phyloP scores from a whole-genome alignment of 1,139 yeast genomes.

The Meyerozyma smithsonii region DNA sequence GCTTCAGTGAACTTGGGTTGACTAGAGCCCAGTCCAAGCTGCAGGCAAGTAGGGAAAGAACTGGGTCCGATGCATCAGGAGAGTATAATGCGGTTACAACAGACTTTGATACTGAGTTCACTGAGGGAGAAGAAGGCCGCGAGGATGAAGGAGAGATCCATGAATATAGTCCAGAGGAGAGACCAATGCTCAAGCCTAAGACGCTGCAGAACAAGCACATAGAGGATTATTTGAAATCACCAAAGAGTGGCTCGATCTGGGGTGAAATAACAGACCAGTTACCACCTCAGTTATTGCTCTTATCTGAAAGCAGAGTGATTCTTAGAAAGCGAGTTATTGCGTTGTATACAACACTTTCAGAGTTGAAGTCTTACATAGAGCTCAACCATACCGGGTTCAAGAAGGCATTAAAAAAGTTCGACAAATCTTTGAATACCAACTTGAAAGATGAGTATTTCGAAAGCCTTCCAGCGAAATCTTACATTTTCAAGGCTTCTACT shows the following conservation, averaged over 20 bases:
- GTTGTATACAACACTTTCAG: slow-evolving; percentile 56
- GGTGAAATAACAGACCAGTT: slow-evolving; percentile 18
- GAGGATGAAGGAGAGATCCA: slow-evolving; percentile 22
- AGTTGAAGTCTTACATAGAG: slow-evolving; percentile 62
- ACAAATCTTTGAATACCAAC: slow-evolving; percentile 49
- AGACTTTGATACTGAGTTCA: slow-evolving; percentile 31
- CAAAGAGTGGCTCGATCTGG: slow-evolving; percentile 36
- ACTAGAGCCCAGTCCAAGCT: slow-evolving; percentile 6
- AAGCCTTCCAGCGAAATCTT: slow-evolving; percentile 27
- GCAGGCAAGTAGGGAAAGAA: slow-evolving; percentile 11
- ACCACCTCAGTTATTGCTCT: slow-evolving; percentile 38
- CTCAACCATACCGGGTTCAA: slow-evolving; percentile 64
- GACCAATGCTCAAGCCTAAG: slow-evolving; percentile 3
- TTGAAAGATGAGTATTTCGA: slow-evolving; percentile 35
- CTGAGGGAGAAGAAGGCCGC: slow-evolving; percentile 27
- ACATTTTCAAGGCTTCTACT: slow-evolving; percentile 28
- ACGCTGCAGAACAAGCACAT: slow-evolving; percentile 28
- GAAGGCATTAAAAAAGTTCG: slow-evolving; percentile 67
- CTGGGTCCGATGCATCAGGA: slow-evolving; percentile 15
- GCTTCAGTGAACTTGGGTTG: slow-evolving; percentile 8
- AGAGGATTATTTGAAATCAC: slow-evolving; percentile 36
- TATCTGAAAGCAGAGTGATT: slow-evolving; percentile 45
- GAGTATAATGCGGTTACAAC: slow-evolving; percentile 20
- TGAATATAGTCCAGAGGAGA: slow-evolving; percentile 11
- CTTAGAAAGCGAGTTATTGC: slow-evolving; percentile 54